Evolutionary conservation across 2,329 filamentous ascomycete genomes (phyloP), one percentile per base, ranked within the genome.

Genomic region (Rugonectria rugulosa): DNA sequence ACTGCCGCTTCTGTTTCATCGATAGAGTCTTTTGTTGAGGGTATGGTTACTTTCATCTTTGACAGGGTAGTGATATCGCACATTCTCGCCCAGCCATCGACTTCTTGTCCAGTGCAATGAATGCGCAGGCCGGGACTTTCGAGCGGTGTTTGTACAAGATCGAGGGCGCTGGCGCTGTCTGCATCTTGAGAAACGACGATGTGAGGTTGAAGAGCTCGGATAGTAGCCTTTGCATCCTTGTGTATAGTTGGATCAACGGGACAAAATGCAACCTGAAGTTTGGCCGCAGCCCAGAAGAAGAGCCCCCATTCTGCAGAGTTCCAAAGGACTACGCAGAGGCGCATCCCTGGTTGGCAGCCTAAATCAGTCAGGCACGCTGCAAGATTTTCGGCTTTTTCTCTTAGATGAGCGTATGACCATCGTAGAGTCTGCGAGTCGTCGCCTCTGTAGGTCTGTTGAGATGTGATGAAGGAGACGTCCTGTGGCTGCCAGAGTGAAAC

Each of bases 261-360:
- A 14, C 70, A 65, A 59, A 75, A 75, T 1, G 61, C 42, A 63
- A 73, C 69, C 4, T 64, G 66, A 11, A 76, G 65, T 55, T 65
- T 73, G 19, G 70, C 69, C 1, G 72, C 64, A 3, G 68, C 66
- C 75, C 75, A 77, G 50, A 76, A 71, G 34, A 71, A 67, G 24
- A 77, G 61, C 0, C 59, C 70, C 73, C 73, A 77, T 68, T 77
- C 74, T 5, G 70, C 72, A 41, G 72, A 73, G 53, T 76, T 77
- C 45, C 70, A 63, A 40, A 75, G 61, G 7, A 75, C 53, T 1
- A 66, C 69, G 19, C 64, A 69, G 6, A 77, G 58, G 11, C 63
- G 64, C 64, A 67, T 73, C 5, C 70, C 68, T 5, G 61, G 59
- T 19, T 61, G 57, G 34, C 68, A 68, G 5, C 71, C 68, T 31